Base-by-base conservation (phyloP, 768 basidiomycete genomes). In the Serendipita sp. region DNA sequence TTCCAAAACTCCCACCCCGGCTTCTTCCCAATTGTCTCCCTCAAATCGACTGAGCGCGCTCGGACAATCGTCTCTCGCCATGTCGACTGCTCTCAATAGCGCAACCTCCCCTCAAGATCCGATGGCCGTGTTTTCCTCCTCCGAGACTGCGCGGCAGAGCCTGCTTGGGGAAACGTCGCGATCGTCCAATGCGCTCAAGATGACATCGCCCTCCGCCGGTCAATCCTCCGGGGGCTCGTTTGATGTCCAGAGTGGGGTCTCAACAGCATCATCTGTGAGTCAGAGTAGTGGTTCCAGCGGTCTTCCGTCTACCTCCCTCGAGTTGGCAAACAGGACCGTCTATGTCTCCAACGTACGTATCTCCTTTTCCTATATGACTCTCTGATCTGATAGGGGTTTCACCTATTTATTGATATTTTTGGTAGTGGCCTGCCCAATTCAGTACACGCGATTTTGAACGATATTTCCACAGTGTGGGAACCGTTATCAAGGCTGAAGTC, bases 401-500 rank as follows among this genome's bases (percentile, higher is more conserved):
- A 28, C 31, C 13, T 24, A 24, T 26, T 48, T 3, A 50, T 48
- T 22, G 42, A n/a, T 41, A 20, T 7, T 28, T 42, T n/a, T n/a
- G n/a, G 28, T n/a, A 17, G 43, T 50, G 20, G 26, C 42, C 43
- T 17, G 30, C 60, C 31, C 50, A 20, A 45, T 26, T 48, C 30
- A 31, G 42, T 48, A 17, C 58, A 3, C 60, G 28, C 30, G 95
- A 98, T 70, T 79, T 99, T 45, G 97, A 98, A 73, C 94, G 97
- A 73, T 79, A 97, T 3, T 95, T 97, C 70, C 82, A 94, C 28
- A 84, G 88, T 65, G 91, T 90, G 1, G 94, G 95, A 17, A 84
- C 87, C 20, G 87, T 98, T 61, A 75, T 92, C 38, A 83, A 95
- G 24, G 95, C 95, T 9, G 92, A 95, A 67, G 88, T 96, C 22